phyloP scores from a whole-genome alignment of 1,284 basidiomycete genomes.

The Cryptococcus jaspeensis region DNA sequence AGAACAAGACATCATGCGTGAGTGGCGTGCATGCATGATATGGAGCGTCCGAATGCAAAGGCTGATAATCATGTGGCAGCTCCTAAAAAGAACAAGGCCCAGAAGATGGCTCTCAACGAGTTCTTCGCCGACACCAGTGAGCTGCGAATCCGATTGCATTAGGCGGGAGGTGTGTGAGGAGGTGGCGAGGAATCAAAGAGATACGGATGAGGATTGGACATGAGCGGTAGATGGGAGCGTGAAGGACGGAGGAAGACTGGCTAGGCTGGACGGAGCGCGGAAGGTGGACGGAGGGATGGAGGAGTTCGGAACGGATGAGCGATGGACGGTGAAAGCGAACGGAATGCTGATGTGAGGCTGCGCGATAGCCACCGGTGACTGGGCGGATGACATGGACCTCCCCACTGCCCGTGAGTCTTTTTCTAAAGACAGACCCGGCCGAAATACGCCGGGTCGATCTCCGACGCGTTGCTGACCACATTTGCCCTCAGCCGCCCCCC shows the following conservation, averaged over 20 bases:
- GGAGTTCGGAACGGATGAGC: too few relatives aligned
- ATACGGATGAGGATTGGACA: too few relatives aligned
- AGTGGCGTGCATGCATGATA: not conserved
- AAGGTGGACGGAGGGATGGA: too few relatives aligned
- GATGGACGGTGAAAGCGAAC: too few relatives aligned
- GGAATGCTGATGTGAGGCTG: too few relatives aligned
- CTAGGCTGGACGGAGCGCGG: too few relatives aligned
- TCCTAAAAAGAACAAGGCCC: conserved; percentile 66
- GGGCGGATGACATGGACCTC: conserved; percentile 2
- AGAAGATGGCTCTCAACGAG: conserved; percentile 86
- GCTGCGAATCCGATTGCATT: conserved; percentile 35
- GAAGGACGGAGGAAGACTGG: too few relatives aligned
- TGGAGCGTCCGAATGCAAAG: too few relatives aligned
- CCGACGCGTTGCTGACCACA: not conserved
- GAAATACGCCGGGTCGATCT: too few relatives aligned
- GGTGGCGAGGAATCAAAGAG: too few relatives aligned
- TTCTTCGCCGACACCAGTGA: conserved; percentile 79
- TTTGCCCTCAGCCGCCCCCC: conserved; percentile 49
- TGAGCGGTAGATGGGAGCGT: too few relatives aligned
- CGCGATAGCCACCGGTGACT: not conserved
- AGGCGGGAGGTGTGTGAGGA: too few relatives aligned
- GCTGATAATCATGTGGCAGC: conserved; percentile 28
- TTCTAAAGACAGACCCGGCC: not conserved
- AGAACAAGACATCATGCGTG: conserved; percentile 1
- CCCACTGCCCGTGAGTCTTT: not conserved